Evolutionary conservation across 768 basidiomycete genomes (phyloP).

Genomic region (Hypholoma fasciculare): DNA sequence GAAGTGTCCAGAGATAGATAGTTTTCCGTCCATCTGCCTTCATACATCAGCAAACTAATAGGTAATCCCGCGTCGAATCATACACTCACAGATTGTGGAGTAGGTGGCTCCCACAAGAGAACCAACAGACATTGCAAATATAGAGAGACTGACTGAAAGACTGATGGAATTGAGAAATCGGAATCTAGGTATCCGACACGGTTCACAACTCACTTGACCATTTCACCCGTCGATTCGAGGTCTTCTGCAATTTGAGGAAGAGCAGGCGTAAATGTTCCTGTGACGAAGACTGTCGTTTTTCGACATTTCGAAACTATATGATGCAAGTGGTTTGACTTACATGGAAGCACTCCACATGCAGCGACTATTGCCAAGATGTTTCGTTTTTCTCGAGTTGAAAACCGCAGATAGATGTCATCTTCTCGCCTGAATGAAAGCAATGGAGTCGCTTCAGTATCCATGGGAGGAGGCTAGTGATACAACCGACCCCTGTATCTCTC

Average conservation of each 20-base stretch:
- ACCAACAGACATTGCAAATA: conserved; percentile 30
- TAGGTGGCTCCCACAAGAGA: conserved; percentile 29
- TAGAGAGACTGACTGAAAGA: conserved; percentile 32
- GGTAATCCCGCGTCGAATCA: neutral
- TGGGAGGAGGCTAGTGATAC: neutral
- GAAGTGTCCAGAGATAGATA: conserved; percentile 57
- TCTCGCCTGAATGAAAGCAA: neutral
- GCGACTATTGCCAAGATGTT: neutral
- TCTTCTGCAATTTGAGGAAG: conserved; percentile 73
- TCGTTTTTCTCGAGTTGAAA: neutral
- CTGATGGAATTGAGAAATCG: conserved; percentile 10
- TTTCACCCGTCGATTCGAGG: conserved; percentile 50
- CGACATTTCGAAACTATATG: no score
- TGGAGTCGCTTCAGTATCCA: neutral
- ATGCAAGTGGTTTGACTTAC: neutral
- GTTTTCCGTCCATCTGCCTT: conserved; percentile 61
- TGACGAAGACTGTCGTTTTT: conserved; percentile 53
- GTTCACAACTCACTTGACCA: conserved; percentile 47
- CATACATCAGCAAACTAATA: neutral
- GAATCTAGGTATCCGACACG: neutral
- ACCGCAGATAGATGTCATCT: neutral
- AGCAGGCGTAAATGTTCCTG: conserved; percentile 67
- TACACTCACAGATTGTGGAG: conserved; percentile 33
- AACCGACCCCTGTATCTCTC: neutral
- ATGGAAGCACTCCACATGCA: neutral